phyloP scores from a whole-genome alignment of 306 rosid species.

The Canavalia ensiformis region DNA sequence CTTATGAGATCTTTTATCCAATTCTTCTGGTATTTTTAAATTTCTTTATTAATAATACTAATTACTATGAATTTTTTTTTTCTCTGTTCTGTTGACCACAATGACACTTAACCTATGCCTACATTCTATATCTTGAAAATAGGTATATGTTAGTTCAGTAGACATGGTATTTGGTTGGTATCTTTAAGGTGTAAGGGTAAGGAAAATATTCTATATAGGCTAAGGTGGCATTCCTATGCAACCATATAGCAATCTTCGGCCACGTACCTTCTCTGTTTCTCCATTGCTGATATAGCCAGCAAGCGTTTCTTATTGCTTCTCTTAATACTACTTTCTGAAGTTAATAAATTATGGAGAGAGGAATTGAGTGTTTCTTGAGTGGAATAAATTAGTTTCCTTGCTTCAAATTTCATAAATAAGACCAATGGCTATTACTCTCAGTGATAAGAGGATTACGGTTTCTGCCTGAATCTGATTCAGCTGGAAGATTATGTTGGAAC shows the following conservation, averaged over 20 bases:
- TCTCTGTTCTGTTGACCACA: neutral
- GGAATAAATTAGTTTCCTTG: neutral
- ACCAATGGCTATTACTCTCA: neutral
- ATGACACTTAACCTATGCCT: neutral
- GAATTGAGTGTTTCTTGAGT: slow-evolving; percentile 5
- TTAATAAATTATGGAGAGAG: neutral
- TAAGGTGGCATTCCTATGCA: neutral
- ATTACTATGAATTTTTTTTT: neutral
- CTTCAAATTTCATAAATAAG: slow-evolving; percentile 2
- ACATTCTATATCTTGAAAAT: slow-evolving; percentile 6
- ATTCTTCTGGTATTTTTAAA: neutral
- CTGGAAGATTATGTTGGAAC: neutral
- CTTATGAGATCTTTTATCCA: neutral
- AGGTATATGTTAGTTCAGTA: neutral
- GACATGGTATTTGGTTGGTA: too few relatives aligned
- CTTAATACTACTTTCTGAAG: neutral
- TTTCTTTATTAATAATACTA: neutral
- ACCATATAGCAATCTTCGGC: neutral
- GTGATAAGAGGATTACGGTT: neutral
- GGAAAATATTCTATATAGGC: neutral
- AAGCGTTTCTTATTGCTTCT: slow-evolving; percentile 10
- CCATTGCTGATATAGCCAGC: slow-evolving; percentile 19
- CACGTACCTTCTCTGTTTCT: neutral
- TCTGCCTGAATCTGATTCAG: neutral
- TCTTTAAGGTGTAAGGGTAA: neutral